These are phyloP conservation scores for Xylariaceae sp. DNA, from an alignment of 2,329 filamentous ascomycete species.

Conservation along the genomic window DNA sequence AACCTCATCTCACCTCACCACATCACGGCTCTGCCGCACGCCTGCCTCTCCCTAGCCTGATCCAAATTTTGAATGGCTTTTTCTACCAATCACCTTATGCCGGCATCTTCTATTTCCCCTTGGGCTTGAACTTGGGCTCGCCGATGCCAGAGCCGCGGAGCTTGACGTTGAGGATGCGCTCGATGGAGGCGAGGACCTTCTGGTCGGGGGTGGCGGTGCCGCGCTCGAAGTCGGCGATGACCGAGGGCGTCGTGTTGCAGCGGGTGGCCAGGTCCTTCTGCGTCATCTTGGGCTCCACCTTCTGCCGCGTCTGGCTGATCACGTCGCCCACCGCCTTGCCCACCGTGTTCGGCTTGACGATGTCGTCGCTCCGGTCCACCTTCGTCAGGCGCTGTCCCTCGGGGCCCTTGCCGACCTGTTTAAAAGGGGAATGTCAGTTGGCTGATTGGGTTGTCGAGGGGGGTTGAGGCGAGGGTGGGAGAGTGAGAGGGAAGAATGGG, in stretches of 20 bases:
- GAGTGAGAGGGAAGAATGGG: neutral
- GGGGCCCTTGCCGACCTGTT: conserved; percentile 55
- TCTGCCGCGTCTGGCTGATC: conserved; percentile 77
- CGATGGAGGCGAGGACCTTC: conserved; percentile 76
- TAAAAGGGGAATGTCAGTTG: no score
- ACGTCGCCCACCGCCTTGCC: conserved; percentile 79
- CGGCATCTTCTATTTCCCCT: conserved; percentile 68
- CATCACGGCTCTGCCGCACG: neutral
- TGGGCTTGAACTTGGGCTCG: conserved; percentile 74
- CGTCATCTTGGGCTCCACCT: conserved; percentile 91
- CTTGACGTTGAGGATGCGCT: conserved; percentile 85
- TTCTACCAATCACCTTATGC: no score
- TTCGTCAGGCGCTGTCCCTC: conserved; percentile 97
- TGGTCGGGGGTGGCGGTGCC: conserved; percentile 79
- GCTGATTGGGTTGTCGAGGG: no score
- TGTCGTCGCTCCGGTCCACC: conserved; percentile 96
- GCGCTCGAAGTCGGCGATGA: conserved; percentile 85
- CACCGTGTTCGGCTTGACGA: conserved; percentile 94
- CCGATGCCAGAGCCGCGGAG: conserved; percentile 85
- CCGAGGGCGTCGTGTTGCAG: conserved; percentile 81
- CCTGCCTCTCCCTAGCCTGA: no score
- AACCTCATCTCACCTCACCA: no score
- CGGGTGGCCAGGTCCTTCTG: conserved; percentile 86
- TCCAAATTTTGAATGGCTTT: no score
- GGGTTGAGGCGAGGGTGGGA: neutral